A percentile compares a stretch with the other conserved stretches of the same genome.
These are phyloP conservation scores for Tricharina praecox DNA, from an alignment of 495 filamentous ascomycete genomes.

Conservation along the genomic window DNA sequence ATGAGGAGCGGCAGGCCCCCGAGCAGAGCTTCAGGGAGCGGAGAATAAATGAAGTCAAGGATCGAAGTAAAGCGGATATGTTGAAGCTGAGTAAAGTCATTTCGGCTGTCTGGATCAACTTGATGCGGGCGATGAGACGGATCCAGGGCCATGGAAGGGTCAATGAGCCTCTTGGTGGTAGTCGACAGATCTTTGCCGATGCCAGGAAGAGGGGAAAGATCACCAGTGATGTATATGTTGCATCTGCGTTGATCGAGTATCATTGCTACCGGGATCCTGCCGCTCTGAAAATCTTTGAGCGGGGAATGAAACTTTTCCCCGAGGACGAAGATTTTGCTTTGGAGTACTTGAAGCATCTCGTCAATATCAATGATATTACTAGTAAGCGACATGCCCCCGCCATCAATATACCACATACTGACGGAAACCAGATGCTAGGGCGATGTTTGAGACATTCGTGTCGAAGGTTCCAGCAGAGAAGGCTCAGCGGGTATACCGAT, in stretches of 20 bases:
- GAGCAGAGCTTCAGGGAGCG: constrained; percentile 38
- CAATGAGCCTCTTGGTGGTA: constrained; percentile 50
- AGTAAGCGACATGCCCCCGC: constrained; percentile 43
- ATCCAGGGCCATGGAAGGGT: constrained; percentile 77
- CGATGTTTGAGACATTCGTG: constrained; percentile 85
- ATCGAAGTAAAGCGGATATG: constrained; percentile 52
- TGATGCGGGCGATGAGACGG: constrained; percentile 84
- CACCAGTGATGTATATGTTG: constrained; percentile 85
- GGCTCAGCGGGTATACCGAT: constrained; percentile 66
- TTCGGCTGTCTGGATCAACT: constrained; percentile 81
- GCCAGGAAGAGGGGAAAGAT: constrained; percentile 70
- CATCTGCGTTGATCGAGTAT: constrained; percentile 79
- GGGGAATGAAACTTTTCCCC: constrained; percentile 78
- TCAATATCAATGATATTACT: constrained; percentile 76
- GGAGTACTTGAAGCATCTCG: constrained; percentile 85
- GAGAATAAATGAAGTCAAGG: constrained; percentile 53
- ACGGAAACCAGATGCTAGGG: constrained; percentile 56
- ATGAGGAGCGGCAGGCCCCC: constrained; percentile 37
- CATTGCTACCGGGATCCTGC: constrained; percentile 87
- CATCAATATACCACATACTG: background rate
- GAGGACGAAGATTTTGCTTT: constrained; percentile 81
- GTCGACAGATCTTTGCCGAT: constrained; percentile 71
- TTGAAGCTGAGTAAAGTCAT: constrained; percentile 58
- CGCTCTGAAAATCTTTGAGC: constrained; percentile 85
- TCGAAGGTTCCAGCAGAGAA: constrained; percentile 56